Conservation (phyloP, 2,329 filamentous ascomycete genomes). For the Plenodomus lindquistii region DNA sequence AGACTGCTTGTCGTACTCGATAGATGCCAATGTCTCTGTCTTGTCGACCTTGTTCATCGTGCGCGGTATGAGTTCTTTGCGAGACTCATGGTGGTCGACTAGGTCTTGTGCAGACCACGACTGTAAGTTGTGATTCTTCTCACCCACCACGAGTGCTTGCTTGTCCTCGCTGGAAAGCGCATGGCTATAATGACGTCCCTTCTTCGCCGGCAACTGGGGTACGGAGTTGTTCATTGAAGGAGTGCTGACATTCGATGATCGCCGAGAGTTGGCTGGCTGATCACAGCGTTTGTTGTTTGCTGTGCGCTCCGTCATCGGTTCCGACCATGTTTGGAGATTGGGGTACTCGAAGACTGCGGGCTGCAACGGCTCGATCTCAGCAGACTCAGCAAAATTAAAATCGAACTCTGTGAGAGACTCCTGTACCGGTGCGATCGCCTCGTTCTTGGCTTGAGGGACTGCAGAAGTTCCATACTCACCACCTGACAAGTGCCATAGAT, state of each 20-base stretch:
- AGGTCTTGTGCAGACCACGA: slow-evolving; percentile 16
- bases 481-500: not conserved
- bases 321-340: not conserved
- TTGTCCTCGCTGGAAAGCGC: slow-evolving; percentile 21
- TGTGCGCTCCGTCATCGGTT: not conserved
- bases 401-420: not conserved
- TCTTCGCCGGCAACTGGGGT: slow-evolving; percentile 1
- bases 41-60: slow-evolving; percentile 10
- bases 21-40: slow-evolving; percentile 4
- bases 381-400: not conserved
- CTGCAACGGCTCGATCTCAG: not conserved
- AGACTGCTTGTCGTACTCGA: slow-evolving; percentile 14
- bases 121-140: slow-evolving; percentile 24
- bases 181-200: slow-evolving; percentile 25
- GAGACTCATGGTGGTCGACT: slow-evolving; percentile 10
- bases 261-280: not conserved
- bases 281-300: slow-evolving; percentile 2
- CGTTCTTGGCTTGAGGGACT: not conserved
- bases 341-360: not conserved
- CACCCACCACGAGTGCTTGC: slow-evolving; percentile 16
- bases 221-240: slow-evolving; percentile 3
- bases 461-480: not conserved
- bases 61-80: slow-evolving; percentile 10
- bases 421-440: not conserved
- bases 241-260: not conserved